These are phyloP conservation scores for Nitzschia putrida DNA, from an alignment of 108 stramenopile species.

Conservation along the genomic window DNA sequence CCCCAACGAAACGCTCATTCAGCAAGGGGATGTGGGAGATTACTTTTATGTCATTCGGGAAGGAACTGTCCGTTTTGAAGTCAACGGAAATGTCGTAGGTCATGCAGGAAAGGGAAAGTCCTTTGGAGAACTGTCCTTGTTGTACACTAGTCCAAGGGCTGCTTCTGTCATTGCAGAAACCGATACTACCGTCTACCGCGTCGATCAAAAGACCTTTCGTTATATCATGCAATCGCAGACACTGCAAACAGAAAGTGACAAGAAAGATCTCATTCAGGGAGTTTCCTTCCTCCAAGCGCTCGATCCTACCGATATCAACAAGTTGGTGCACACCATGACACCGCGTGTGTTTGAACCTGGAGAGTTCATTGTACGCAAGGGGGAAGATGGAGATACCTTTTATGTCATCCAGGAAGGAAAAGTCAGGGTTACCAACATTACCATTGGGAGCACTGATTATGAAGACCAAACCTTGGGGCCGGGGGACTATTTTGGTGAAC, in stretches of 20 bases:
- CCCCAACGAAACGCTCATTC: slow-evolving; percentile 57
- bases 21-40: slow-evolving; percentile 83
- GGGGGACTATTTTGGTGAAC: slow-evolving; percentile 90
- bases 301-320: slow-evolving; percentile 58
- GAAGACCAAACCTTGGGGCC: slow-evolving; percentile 62
- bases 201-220: slow-evolving; percentile 84
- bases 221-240: slow-evolving; percentile 77
- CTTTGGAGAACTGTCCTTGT: slow-evolving; percentile 83
- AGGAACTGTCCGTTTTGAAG: slow-evolving; percentile 44
- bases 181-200: slow-evolving; percentile 71
- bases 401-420: slow-evolving; percentile 83
- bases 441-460: slow-evolving; percentile 40
- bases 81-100: slow-evolving; percentile 44
- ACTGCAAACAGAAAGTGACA: slow-evolving; percentile 52
- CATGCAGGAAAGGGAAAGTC: slow-evolving; percentile 54
- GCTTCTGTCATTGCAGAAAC: slow-evolving; percentile 86
- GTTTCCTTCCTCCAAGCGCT: slow-evolving; percentile 67
- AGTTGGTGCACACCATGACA: slow-evolving; percentile 68
- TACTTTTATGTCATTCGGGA: slow-evolving; percentile 76
- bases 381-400: slow-evolving; percentile 88
- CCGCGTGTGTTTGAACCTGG: slow-evolving; percentile 73
- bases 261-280: slow-evolving; percentile 70
- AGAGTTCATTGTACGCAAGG: slow-evolving; percentile 82
- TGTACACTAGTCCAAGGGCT: slow-evolving; percentile 89
- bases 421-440: slow-evolving; percentile 66